These are phyloP conservation scores for Rosa lucieae DNA, from an alignment of 306 rosid genomes.

Conservation along the genomic window DNA sequence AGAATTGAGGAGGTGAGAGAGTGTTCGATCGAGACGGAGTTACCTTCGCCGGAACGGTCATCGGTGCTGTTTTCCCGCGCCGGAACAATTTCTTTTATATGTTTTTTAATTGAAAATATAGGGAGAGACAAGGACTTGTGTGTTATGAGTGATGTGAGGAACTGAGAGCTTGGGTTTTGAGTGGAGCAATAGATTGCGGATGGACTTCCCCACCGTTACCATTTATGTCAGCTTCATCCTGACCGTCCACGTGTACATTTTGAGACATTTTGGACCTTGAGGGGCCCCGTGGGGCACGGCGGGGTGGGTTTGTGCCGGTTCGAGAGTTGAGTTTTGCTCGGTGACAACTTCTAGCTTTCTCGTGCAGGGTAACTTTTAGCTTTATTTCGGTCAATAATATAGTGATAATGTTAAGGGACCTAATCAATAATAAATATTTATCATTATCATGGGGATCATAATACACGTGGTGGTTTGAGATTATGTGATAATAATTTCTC, in stretches of 20 bases:
- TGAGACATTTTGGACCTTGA: background rate
- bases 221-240: background rate
- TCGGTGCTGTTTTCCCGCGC: constrained; percentile 43
- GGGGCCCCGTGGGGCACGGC: background rate
- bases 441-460: too few relatives aligned
- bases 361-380: too few relatives aligned
- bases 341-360: too few relatives aligned
- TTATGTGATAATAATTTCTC: too few relatives aligned
- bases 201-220: constrained; percentile 14
- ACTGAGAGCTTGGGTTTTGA: constrained; percentile 24
- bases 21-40: background rate
- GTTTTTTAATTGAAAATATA: background rate
- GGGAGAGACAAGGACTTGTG: constrained; percentile 8
- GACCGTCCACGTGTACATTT: constrained; percentile 24
- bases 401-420: too few relatives aligned
- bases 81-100: constrained; percentile 24
- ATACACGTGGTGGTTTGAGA: too few relatives aligned
- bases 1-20: constrained; percentile 17
- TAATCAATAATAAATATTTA: too few relatives aligned
- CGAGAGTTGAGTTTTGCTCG: too few relatives aligned
- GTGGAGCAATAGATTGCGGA: constrained; percentile 18
- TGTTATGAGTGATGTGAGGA: background rate
- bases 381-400: too few relatives aligned
- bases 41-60: constrained; percentile 27
- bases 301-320: too few relatives aligned